These are phyloP conservation scores for Orychophragmus violaceus DNA, from an alignment of 345 rosid genomes.

Conservation along the genomic window DNA sequence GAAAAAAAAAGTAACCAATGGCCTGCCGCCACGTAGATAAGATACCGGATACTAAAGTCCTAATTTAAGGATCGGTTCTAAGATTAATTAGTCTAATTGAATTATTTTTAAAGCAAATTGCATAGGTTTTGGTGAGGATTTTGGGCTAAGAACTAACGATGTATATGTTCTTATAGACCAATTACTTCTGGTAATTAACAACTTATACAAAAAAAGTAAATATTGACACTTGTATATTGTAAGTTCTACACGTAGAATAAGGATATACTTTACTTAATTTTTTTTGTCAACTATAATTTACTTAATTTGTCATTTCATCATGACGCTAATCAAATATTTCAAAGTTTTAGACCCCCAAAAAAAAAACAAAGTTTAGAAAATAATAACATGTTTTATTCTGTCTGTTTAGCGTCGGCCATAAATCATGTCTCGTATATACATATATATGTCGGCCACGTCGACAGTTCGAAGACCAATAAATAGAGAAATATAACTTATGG, in stretches of 20 bases:
- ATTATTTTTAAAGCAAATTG: too few relatives aligned
- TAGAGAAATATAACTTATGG: conserved; percentile 9
- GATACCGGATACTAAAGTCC: too few relatives aligned
- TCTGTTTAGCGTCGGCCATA: neutral
- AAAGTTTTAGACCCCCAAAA: too few relatives aligned
- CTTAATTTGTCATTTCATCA: neutral
- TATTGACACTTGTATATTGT: neutral
- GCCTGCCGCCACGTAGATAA: too few relatives aligned
- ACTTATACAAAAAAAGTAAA: neutral
- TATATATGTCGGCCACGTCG: conserved; percentile 20
- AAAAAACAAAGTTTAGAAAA: too few relatives aligned
- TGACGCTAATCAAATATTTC: neutral
- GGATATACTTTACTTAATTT: neutral
- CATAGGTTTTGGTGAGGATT: too few relatives aligned
- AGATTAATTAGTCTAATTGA: too few relatives aligned
- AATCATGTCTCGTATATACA: neutral
- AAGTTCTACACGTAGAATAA: conserved; percentile 15
- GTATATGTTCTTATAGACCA: too few relatives aligned
- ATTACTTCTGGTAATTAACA: neutral
- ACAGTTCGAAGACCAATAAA: conserved; percentile 16
- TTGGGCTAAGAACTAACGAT: too few relatives aligned
- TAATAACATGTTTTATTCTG: neutral
- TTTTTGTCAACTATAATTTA: neutral
- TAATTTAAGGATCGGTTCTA: too few relatives aligned
- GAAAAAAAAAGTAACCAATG: too few relatives aligned